phyloP scores from a whole-genome alignment of 2,329 filamentous ascomycete species.

The Colletotrichum sojae region DNA sequence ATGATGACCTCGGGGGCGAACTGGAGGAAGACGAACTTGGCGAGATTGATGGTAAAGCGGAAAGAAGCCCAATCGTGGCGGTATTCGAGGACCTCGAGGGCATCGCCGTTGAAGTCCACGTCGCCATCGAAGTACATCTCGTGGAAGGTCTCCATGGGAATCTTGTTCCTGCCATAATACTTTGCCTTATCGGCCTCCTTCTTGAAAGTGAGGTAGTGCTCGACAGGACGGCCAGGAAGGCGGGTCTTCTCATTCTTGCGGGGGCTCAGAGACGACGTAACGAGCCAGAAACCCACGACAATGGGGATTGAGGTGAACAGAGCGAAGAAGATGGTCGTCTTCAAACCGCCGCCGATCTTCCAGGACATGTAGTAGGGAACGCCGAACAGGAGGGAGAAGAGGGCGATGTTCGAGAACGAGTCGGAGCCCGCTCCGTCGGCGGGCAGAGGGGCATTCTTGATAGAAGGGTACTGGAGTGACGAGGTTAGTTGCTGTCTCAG shows the following conservation, averaged over 20 bases:
- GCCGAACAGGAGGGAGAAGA: slow-evolving; percentile 74
- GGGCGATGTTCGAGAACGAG: slow-evolving; percentile 81
- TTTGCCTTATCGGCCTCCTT: slow-evolving; percentile 63
- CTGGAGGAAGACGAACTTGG: slow-evolving; percentile 83
- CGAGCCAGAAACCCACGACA: slow-evolving; percentile 81
- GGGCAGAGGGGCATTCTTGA: slow-evolving; percentile 89
- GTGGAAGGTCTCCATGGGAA: slow-evolving; percentile 87
- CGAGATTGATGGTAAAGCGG: slow-evolving; percentile 82
- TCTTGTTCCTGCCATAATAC: slow-evolving; percentile 79
- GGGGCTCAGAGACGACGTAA: slow-evolving; percentile 80
- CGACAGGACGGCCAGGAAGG: slow-evolving; percentile 82
- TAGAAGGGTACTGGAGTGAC: slow-evolving; percentile 77
- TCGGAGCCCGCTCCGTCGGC: slow-evolving; percentile 83
- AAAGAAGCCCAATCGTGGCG: slow-evolving; percentile 93
- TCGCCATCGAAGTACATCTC: slow-evolving; percentile 93
- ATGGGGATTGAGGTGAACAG: slow-evolving; percentile 81
- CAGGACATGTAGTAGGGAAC: slow-evolving; percentile 82
- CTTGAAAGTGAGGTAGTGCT: slow-evolving; percentile 85
- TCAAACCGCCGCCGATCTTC: slow-evolving; percentile 83
- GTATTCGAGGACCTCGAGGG: slow-evolving; percentile 84
- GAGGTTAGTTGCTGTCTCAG: background rate
- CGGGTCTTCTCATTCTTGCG: slow-evolving; percentile 88
- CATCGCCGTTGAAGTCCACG: slow-evolving; percentile 89
- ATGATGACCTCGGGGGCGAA: slow-evolving; percentile 87
- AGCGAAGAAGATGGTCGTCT: slow-evolving; percentile 85